Conservation (phyloP, 495 filamentous ascomycete species). For the Sabuloglossum arenarium region DNA sequence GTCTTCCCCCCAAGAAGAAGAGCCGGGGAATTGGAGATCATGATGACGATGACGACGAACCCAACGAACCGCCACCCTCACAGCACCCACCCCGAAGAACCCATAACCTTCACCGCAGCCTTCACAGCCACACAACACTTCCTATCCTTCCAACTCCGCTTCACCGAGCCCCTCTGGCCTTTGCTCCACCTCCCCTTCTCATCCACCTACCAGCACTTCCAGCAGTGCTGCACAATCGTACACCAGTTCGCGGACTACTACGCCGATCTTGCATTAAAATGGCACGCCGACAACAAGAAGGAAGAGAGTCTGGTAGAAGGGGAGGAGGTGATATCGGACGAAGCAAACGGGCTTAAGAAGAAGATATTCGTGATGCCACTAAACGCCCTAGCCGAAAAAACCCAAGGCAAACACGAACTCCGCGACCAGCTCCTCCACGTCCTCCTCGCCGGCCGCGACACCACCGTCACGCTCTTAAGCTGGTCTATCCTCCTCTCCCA, state of each 20-base stretch:
- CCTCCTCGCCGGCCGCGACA: slow-evolving; percentile 35
- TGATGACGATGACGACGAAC: too few species aligned
- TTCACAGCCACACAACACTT: slow-evolving; percentile 25
- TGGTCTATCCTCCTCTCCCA: slow-evolving; percentile 31
- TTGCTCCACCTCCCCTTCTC: slow-evolving; percentile 20
- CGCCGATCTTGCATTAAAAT: slow-evolving; percentile 23
- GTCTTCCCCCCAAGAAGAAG: background rate
- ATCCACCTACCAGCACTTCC: slow-evolving; percentile 14
- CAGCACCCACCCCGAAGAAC: too few species aligned
- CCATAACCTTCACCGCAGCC: slow-evolving; percentile 24
- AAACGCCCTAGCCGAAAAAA: slow-evolving; percentile 6
- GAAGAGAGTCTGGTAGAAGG: too few species aligned
- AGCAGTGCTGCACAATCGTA: slow-evolving; percentile 2
- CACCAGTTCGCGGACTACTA: slow-evolving; percentile 29
- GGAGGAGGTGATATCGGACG: slow-evolving; percentile 6
- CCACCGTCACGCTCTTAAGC: slow-evolving; percentile 34
- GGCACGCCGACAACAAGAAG: background rate
- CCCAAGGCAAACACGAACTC: slow-evolving; percentile 14
- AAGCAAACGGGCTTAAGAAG: slow-evolving; percentile 1
- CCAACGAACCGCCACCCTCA: too few species aligned
- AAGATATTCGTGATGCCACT: slow-evolving; percentile 13
- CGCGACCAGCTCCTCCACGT: slow-evolving; percentile 29
- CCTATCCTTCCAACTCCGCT: slow-evolving; percentile 14
- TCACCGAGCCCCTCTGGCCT: slow-evolving; percentile 21
- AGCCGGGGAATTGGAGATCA: background rate